Conservation (phyloP, 441 rosid genomes). For the California macrophylla region DNA sequence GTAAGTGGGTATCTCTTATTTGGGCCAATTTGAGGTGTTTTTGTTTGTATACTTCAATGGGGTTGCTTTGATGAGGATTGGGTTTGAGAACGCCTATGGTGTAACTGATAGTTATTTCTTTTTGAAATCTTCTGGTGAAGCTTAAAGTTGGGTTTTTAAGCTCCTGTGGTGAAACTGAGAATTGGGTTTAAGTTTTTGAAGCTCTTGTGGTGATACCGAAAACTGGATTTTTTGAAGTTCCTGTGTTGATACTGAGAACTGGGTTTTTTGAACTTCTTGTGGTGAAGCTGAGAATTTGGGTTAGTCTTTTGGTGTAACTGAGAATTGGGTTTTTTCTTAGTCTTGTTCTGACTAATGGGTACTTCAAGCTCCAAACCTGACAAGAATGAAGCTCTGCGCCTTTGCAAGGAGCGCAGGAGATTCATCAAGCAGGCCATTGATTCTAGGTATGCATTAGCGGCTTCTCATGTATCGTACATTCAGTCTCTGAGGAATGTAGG, state of each 20-base stretch:
- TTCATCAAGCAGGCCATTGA: slow-evolving; percentile 68
- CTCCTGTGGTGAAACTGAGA: neutral
- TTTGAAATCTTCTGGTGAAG: neutral
- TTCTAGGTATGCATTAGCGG: slow-evolving; percentile 72
- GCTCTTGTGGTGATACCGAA: too few species aligned
- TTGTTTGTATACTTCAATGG: neutral
- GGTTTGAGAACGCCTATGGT: neutral
- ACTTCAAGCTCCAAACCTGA: slow-evolving; percentile 54
- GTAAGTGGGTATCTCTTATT: neutral
- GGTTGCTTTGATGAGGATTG: neutral
- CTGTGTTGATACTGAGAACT: neutral
- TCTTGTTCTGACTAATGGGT: slow-evolving; percentile 45
- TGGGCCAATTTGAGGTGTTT: neutral
- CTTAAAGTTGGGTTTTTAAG: neutral
- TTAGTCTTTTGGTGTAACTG: neutral
- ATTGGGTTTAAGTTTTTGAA: too few species aligned
- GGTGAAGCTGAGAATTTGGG: neutral
- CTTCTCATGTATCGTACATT: slow-evolving; percentile 76
- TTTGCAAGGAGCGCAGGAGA: slow-evolving; percentile 68
- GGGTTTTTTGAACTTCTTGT: neutral
- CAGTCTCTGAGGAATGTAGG: slow-evolving; percentile 69
- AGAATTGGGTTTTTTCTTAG: neutral
- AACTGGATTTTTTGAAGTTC: neutral
- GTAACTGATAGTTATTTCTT: too few species aligned
- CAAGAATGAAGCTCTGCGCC: slow-evolving; percentile 46